Conservation (phyloP, 352 stramenopile species). For the Thalassiosira livingstoniorum region DNA sequence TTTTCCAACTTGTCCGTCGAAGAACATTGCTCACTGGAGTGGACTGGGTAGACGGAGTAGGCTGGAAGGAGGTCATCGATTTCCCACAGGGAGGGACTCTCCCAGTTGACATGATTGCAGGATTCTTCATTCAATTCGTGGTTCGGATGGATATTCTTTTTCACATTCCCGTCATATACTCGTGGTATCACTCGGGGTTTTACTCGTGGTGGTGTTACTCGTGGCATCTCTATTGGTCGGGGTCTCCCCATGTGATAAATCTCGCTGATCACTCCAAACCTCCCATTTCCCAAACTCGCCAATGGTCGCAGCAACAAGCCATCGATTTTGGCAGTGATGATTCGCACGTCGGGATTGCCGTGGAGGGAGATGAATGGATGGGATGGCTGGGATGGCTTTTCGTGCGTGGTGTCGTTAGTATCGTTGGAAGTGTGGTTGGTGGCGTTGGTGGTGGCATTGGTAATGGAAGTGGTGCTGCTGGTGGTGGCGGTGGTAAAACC, state of each 20-base stretch:
- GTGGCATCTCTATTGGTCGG: not conserved
- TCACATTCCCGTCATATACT: too few species aligned
- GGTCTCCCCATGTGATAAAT: constrained; percentile 50
- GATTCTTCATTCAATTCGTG: constrained; percentile 15
- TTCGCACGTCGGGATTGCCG: constrained; percentile 32
- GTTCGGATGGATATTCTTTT: not conserved
- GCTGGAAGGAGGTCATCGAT: constrained; percentile 34
- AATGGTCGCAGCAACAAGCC: constrained; percentile 38
- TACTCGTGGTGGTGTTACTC: not conserved
- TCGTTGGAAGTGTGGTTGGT: too few species aligned
- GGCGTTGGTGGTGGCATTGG: not conserved
- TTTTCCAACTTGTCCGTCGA: too few species aligned
- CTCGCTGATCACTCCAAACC: constrained; percentile 22
- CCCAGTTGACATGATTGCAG: constrained; percentile 32
- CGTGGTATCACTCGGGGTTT: not conserved
- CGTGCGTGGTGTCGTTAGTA: not conserved
- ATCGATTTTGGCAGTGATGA: constrained; percentile 50
- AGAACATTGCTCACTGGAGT: too few species aligned
- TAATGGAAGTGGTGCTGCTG: not conserved
- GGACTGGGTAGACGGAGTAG: constrained; percentile 1
- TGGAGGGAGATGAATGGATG: constrained; percentile 22
- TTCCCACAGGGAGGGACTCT: constrained; percentile 33
- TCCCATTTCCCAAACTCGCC: constrained; percentile 34
- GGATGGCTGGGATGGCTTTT: not conserved
- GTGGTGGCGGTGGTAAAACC: not conserved